These are phyloP conservation scores for Pseudophaeomoniella oleicola DNA, from an alignment of 2,329 filamentous ascomycete species.

Conservation along the genomic window DNA sequence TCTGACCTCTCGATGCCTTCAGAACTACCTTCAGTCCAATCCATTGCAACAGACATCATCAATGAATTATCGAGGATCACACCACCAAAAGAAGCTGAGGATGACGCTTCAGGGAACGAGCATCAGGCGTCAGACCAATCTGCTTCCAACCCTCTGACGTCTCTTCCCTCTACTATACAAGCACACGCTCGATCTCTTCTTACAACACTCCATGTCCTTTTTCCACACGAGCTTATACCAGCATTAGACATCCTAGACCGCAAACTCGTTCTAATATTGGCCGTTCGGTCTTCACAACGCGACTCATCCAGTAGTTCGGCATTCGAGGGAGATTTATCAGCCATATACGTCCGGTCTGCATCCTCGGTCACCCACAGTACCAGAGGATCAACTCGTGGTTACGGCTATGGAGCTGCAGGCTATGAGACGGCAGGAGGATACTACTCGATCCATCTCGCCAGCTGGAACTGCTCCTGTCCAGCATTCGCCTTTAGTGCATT, in stretches of 20 bases:
- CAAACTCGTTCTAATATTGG: slow-evolving; percentile 52
- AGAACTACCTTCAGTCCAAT: background rate
- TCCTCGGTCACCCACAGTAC: slow-evolving; percentile 18
- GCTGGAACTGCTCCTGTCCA: slow-evolving; percentile 86
- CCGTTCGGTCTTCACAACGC: slow-evolving; percentile 66
- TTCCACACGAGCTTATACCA: slow-evolving; percentile 65
- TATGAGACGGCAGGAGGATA: slow-evolving; percentile 14
- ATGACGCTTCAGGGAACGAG: no score
- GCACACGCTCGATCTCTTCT: slow-evolving; percentile 39
- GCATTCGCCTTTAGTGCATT: slow-evolving; percentile 67
- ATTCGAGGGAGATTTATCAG: slow-evolving; percentile 8
- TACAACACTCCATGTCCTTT: slow-evolving; percentile 72
- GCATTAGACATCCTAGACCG: slow-evolving; percentile 81
- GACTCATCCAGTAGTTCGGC: slow-evolving; percentile 29
- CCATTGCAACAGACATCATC: background rate
- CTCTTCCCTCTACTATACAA: slow-evolving; percentile 11
- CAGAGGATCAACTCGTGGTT: slow-evolving; percentile 14
- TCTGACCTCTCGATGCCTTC: no score
- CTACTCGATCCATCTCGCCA: slow-evolving; percentile 58
- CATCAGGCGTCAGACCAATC: background rate
- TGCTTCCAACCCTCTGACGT: slow-evolving; percentile 10
- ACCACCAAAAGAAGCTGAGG: background rate
- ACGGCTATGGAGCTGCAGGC: slow-evolving; percentile 7
- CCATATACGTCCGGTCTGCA: slow-evolving; percentile 54
- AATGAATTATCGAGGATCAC: background rate